Evolutionary conservation across 2,329 filamentous ascomycete species (phyloP), one percentile per base, ranked within the genome.

Genomic region (Beauveria medogensis): DNA sequence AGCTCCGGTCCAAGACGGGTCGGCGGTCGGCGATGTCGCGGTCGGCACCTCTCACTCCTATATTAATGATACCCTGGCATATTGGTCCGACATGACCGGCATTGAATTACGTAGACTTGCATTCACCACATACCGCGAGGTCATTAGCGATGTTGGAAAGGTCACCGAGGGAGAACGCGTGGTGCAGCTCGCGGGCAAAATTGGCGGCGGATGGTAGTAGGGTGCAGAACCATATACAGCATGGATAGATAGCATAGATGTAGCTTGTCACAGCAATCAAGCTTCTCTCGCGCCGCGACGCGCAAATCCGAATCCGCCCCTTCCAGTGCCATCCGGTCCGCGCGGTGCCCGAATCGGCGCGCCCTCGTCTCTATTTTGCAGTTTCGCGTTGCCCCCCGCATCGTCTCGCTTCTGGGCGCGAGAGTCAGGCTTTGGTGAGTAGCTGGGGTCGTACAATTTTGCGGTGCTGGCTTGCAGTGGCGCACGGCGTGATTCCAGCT

Each of bases 101-200:
- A 85, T 96, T 65, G 80, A 83, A 28, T 75, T 89, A 69, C 83
- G 87, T 63, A 90, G 82, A 71, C 77, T 99, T 69, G 84, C 86
- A 61, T 90, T 88, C 73, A 99, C 94, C 61, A 95, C 86, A 56
- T 99, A 91, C 77, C 86, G 94, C 64, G 88, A 92, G 74, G 93
- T 99, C 24, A 87, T 97, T 68, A 97, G 93, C 76, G 91, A 97
- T 72, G 91, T 99, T 48, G 94, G 94, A 55, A 96, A 94, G 77
- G 69, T 79, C 73, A 78, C 80, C 63, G 89, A 92, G 70, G 88
- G 90, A 48, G 89, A 95, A 70, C 84, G 87, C 63, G 92, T 96
- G 46, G 89, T 92, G 62, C 91, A 94, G 70, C 80, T 99, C 69
- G 93, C 93, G 52, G 88, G 91, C 60, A 94, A 92, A 74, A 90